These are phyloP conservation scores for Naganishia vaughanmartiniae DNA, from an alignment of 768 basidiomycete genomes.

Conservation along the genomic window DNA sequence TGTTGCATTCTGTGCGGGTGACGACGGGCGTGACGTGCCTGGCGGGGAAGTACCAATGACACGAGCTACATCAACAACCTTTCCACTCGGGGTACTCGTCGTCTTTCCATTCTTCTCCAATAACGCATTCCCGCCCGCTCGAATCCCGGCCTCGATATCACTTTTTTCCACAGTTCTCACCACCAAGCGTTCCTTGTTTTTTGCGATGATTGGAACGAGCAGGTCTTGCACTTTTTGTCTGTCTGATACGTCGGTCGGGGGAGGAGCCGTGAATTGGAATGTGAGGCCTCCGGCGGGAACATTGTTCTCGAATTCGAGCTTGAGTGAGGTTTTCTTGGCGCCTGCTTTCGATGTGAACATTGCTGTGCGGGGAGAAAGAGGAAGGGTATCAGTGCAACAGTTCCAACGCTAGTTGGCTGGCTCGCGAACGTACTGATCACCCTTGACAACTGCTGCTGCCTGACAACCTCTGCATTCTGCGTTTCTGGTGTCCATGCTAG, in stretches of 20 bases:
- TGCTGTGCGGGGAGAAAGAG: constrained; percentile 33
- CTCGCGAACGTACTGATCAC: constrained; percentile 23
- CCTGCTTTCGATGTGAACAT: constrained; percentile 51
- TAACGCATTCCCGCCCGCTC: constrained; percentile 7
- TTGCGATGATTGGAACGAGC: constrained; percentile 44
- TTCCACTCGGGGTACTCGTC: constrained; percentile 21
- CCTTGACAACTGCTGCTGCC: constrained; percentile 28
- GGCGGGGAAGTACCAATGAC: not conserved
- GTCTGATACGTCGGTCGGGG: constrained; percentile 37
- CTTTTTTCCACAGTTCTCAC: constrained; percentile 30
- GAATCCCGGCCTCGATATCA: constrained; percentile 16
- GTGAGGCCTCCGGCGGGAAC: constrained; percentile 44
- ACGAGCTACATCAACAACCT: constrained; percentile 21
- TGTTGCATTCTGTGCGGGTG: not conserved
- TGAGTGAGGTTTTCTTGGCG: constrained; percentile 44
- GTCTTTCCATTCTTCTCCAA: constrained; percentile 6
- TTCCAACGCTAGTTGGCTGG: too few species aligned
- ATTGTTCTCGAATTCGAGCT: constrained; percentile 49
- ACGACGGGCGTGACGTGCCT: not conserved
- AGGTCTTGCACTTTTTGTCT: constrained; percentile 44
- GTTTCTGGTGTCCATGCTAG: constrained; percentile 76
- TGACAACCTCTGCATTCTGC: constrained; percentile 21
- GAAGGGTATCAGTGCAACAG: not conserved
- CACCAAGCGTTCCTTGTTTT: constrained; percentile 34
- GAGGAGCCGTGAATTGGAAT: constrained; percentile 46